Evolutionary conservation across 306 rosid species (phyloP).

Genomic region (Dicorynia guianensis): DNA sequence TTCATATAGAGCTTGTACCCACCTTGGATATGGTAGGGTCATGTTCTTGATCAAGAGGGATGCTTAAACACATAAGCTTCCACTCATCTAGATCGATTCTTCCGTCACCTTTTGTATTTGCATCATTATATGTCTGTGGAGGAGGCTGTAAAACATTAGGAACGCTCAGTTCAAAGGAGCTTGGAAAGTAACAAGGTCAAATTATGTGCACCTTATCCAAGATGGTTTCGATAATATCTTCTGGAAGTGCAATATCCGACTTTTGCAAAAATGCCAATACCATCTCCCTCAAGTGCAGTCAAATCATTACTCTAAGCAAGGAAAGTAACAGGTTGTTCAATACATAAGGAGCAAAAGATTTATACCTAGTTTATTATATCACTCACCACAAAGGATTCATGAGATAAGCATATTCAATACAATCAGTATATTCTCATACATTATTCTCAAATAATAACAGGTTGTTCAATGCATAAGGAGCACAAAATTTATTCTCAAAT

Average conservation of each 20-base stretch:
- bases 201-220: slow-evolving; percentile 73
- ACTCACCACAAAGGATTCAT: neutral
- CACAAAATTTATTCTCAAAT: no score
- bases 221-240: slow-evolving; percentile 73
- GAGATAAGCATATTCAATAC: neutral
- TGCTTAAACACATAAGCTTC: slow-evolving; percentile 75
- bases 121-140: slow-evolving; percentile 75
- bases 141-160: slow-evolving; percentile 27
- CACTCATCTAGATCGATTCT: slow-evolving; percentile 91
- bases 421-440: no score
- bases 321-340: slow-evolving; percentile 5
- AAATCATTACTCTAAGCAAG: slow-evolving; percentile 27
- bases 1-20: slow-evolving; percentile 41
- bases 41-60: slow-evolving; percentile 87
- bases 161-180: slow-evolving; percentile 21
- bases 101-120: slow-evolving; percentile 82
- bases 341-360: neutral
- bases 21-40: slow-evolving; percentile 88
- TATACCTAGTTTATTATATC: neutral
- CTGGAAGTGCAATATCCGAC: slow-evolving; percentile 80
- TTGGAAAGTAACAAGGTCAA: neutral
- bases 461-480: no score
- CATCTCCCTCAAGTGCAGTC: slow-evolving; percentile 85
- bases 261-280: slow-evolving; percentile 81
- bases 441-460: no score